Base-by-base conservation (phyloP, 805 yeast species). In the Candida ponderosae region DNA sequence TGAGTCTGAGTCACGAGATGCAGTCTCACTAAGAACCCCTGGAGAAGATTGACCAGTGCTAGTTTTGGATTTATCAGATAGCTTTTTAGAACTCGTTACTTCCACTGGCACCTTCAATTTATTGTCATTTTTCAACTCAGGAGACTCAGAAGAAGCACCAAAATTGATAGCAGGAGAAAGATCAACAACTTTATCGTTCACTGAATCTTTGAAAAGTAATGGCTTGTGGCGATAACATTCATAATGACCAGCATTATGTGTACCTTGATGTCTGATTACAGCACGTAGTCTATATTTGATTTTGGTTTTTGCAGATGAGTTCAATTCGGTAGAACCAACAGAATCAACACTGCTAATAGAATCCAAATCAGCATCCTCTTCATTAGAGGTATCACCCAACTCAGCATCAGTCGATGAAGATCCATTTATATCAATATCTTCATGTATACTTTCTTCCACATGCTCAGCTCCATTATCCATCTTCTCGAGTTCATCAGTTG, bases 181-280 rank as follows among this genome's bases (percentile, higher is more conserved):
- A 35, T 55, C 52, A 10, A 62, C 48, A 20, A 61, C 50, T 4
- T 38, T 38, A 23, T 54, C 53, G 1, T 51, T 43, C n/a, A 19
- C 20, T 0, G 45, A 40, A 31, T 55, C 61, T 39, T 57, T 59
- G 18, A 56, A 49, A 39, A 68, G 70, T 4, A 70, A 55, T 3
- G 93, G 90, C 53, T 88, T 89, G 34, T 76, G 77, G 43, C 83
- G 79, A 54, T 76, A 86, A 49, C 96, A 85, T 50, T 89, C 95
- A 54, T 88, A 89, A 53, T 89, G 97, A 1, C 97, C 97, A 32
- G 77, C 74, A 17, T 79, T 71, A 57, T 89, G 97, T 1, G 90
- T 78, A 0, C 98, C 98, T 33, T 79, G 76, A 55, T 93, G 97
- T 45, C 88, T 72, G 16, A 93, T 77, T 43, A 86, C 63, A 0